Base-by-base conservation (phyloP, 441 rosid genomes). In the Populus trichocarpa region DNA sequence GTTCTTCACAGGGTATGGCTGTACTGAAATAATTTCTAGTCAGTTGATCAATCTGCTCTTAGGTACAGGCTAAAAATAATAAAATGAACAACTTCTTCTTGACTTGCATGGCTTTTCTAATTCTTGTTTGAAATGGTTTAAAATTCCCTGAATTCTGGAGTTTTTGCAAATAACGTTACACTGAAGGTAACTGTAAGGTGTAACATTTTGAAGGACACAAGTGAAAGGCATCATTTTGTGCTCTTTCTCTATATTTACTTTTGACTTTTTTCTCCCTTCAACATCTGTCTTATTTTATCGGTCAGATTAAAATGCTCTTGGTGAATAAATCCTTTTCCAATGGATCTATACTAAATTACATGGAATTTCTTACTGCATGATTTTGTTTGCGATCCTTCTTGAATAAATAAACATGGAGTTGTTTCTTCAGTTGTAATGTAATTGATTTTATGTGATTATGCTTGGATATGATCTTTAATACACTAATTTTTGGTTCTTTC, bases 1-100 rank as follows among this genome's bases (percentile, higher is more conserved):
- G 90, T 96, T 86, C 97, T 92, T 85, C 90, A 82, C 74, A 89
- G 98, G 95, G 99, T 96, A 92, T 83, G 89, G 30, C 81, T 68
- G 76, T 68, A 6, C 7, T 10, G 46, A 28, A 65, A 59, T 13
- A 57, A 83, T 23, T n/a, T 61, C 65, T 6, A 35, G 67, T 25
- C 46, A 64, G 25, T 65, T 50, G 68, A 36, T 69, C 33, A 59
- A 12, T 57, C 50, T 66, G 72, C 78, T 78, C 38, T 78, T 69
- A 36, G 68, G 35, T 67, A 35, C 67, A 32, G 32, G 67, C 18
- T 77, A 57, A 7, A 32, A 32, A 63, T 63, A 20, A 20, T 23
- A 20, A 9, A 26, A 64, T 64, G 32, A 42, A 69, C 64, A 26
- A 8, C 59, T 28, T 2, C 2, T 73, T 13, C 40, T 69, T 74